Evolutionary conservation across 1,284 basidiomycete genomes (phyloP).

Genomic region (Ustilago sp.): DNA sequence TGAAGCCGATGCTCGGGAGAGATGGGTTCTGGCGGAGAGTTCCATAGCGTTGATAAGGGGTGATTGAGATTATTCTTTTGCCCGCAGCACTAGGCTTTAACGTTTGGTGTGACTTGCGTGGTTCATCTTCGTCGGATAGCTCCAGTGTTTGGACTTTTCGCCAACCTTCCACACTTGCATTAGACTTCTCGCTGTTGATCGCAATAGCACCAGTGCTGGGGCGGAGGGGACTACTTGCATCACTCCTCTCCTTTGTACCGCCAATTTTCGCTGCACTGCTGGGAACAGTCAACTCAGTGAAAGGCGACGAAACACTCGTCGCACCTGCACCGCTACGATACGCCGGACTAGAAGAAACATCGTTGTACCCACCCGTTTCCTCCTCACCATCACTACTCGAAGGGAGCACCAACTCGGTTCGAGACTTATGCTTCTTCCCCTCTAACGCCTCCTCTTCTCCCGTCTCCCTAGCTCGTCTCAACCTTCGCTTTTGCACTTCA

Average conservation of each 20-base stretch:
- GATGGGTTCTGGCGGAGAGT: constrained; percentile 10
- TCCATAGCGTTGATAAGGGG: constrained; percentile 44
- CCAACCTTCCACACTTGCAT: constrained; percentile 6
- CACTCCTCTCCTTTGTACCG: not conserved
- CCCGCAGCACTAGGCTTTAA: not conserved
- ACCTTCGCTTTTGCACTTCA: constrained; percentile 23
- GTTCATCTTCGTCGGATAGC: constrained; percentile 40
- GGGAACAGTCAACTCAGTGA: constrained; percentile 31
- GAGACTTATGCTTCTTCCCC: constrained; percentile 25
- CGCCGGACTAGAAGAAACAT: constrained; percentile 18
- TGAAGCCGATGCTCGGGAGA: not conserved
- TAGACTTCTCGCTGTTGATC: not conserved
- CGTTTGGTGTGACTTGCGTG: not conserved
- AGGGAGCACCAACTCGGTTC: constrained; percentile 6
- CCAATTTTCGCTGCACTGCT: constrained; percentile 16
- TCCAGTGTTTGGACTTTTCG: constrained; percentile 25
- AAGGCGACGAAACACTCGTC: constrained; percentile 21
- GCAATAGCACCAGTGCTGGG: not conserved
- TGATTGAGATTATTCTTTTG: constrained; percentile 38
- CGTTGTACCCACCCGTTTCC: not conserved
- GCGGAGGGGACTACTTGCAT: constrained; percentile 7
- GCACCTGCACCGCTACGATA: constrained; percentile 2
- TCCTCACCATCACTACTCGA: constrained; percentile 16
- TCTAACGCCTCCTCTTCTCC: not conserved
- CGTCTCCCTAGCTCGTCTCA: constrained; percentile 24